A percentile compares a stretch with the other conserved stretches of the same genome.
phyloP scores from a whole-genome alignment of 257 asterid species.

The Gentiana straminea region DNA sequence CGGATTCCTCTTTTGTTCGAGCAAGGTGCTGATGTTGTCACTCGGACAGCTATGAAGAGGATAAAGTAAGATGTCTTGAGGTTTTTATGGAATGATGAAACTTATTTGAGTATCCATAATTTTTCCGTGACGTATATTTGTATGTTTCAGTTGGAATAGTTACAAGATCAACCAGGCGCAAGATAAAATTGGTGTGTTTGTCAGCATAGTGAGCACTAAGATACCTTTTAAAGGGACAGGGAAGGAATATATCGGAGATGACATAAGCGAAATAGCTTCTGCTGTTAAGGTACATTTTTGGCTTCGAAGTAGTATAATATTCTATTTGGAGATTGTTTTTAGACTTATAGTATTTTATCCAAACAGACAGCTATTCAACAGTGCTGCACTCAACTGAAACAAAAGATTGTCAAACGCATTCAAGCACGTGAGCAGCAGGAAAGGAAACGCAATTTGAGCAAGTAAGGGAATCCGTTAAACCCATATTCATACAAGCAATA shows the following conservation, averaged over 20 bases:
- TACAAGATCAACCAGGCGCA: constrained; percentile 89
- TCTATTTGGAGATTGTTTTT: constrained; percentile 1
- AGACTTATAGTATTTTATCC: constrained; percentile 14
- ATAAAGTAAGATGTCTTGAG: constrained; percentile 47
- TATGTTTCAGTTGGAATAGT: constrained; percentile 66
- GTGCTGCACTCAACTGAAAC: constrained; percentile 64
- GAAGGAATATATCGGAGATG: constrained; percentile 92
- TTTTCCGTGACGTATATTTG: background rate
- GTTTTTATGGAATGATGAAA: background rate
- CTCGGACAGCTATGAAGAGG: constrained; percentile 80
- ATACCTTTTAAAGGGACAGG: constrained; percentile 94
- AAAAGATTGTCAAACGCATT: constrained; percentile 75
- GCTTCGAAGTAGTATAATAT: background rate
- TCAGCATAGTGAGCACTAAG: constrained; percentile 93
- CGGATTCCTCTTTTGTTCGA: constrained; percentile 92
- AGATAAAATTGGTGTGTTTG: constrained; percentile 84
- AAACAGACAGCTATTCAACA: constrained; percentile 74
- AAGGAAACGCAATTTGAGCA: constrained; percentile 79
- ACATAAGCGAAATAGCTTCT: constrained; percentile 83
- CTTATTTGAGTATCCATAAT: background rate
- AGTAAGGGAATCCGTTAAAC: constrained; percentile 26
- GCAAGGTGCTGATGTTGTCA: constrained; percentile 97
- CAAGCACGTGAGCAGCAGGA: constrained; percentile 99
- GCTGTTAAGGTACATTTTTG: constrained; percentile 64
- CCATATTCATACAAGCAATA: constrained; percentile 8